Conservation (phyloP, 2,329 filamentous ascomycete genomes). For the Westerdykella ornata region DNA sequence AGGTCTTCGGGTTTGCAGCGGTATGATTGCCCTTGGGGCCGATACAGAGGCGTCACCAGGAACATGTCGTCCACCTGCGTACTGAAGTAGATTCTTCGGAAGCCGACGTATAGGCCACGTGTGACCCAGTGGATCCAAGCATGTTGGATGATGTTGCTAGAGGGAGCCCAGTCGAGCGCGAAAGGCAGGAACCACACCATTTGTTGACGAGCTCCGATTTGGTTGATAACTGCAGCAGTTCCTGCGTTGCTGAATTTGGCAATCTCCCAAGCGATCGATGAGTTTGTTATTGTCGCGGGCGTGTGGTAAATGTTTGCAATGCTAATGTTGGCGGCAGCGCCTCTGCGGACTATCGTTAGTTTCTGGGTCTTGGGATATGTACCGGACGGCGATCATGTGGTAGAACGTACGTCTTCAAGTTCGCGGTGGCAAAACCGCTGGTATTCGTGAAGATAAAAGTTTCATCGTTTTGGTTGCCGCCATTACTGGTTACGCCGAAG, state of each 20-base stretch:
- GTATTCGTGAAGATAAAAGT: constrained; percentile 49
- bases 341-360: constrained; percentile 8
- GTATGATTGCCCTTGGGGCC: constrained; percentile 45
- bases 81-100: constrained; percentile 49
- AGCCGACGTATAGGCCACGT: constrained; percentile 52
- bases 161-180: constrained; percentile 47
- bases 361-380: constrained; percentile 1
- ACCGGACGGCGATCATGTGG: not conserved
- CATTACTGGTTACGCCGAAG: constrained; percentile 40
- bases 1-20: constrained; percentile 39
- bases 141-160: constrained; percentile 55
- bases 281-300: constrained; percentile 50
- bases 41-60: constrained; percentile 41
- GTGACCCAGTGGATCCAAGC: constrained; percentile 58
- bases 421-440: constrained; percentile 50
- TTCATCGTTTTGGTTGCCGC: constrained; percentile 30
- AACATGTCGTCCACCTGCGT: constrained; percentile 60
- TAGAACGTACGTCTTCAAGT: constrained; percentile 41
- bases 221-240: constrained; percentile 55
- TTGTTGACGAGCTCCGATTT: constrained; percentile 51
- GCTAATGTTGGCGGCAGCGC: constrained; percentile 16
- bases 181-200: constrained; percentile 57
- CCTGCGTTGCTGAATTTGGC: constrained; percentile 48
- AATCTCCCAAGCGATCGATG: constrained; percentile 49
- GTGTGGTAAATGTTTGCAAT: constrained; percentile 50